Evolutionary conservation across 1,284 basidiomycete genomes (phyloP).

Genomic region (Ganoderma leucocontextum): DNA sequence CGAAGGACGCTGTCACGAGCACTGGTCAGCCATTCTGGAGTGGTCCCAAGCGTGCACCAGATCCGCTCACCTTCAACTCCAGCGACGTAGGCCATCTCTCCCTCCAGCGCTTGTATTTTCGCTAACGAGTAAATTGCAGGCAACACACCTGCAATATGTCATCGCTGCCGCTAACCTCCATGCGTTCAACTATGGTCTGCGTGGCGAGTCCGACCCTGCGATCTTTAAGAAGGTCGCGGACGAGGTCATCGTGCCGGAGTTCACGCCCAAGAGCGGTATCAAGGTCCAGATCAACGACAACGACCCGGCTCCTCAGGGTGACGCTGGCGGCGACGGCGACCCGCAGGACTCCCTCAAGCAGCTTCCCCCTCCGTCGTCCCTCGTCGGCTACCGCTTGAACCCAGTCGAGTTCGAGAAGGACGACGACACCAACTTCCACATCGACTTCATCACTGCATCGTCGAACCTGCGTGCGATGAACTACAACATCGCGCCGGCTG

Average conservation of each 20-base stretch:
- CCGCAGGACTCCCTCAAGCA: slow-evolving; percentile 69
- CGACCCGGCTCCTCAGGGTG: slow-evolving; percentile 76
- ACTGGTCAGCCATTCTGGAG: slow-evolving; percentile 97
- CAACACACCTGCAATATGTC: slow-evolving; percentile 90
- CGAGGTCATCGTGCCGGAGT: slow-evolving; percentile 91
- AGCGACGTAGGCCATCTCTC: slow-evolving; percentile 65
- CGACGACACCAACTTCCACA: slow-evolving; percentile 97
- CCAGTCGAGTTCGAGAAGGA: slow-evolving; percentile 99
- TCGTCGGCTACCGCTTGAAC: slow-evolving; percentile 94
- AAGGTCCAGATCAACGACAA: slow-evolving; percentile 97
- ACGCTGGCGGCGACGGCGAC: slow-evolving; percentile 54
- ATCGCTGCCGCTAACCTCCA: slow-evolving; percentile 96
- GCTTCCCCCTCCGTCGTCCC: slow-evolving; percentile 87
- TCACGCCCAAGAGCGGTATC: slow-evolving; percentile 91
- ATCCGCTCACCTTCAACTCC: slow-evolving; percentile 87
- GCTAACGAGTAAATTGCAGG: slow-evolving; percentile 50
- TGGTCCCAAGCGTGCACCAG: slow-evolving; percentile 98
- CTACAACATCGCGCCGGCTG: slow-evolving; percentile 90
- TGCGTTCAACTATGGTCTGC: slow-evolving; percentile 97
- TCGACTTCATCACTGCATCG: slow-evolving; percentile 98
- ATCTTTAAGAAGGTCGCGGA: slow-evolving; percentile 89
- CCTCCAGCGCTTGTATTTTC: slow-evolving; percentile 1
- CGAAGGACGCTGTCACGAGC: slow-evolving; percentile 90
- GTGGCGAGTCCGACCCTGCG: slow-evolving; percentile 85
- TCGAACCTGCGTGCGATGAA: slow-evolving; percentile 98